Base-by-base conservation (phyloP, 2,329 filamentous ascomycete species). In the Harringtonia lauricola region DNA sequence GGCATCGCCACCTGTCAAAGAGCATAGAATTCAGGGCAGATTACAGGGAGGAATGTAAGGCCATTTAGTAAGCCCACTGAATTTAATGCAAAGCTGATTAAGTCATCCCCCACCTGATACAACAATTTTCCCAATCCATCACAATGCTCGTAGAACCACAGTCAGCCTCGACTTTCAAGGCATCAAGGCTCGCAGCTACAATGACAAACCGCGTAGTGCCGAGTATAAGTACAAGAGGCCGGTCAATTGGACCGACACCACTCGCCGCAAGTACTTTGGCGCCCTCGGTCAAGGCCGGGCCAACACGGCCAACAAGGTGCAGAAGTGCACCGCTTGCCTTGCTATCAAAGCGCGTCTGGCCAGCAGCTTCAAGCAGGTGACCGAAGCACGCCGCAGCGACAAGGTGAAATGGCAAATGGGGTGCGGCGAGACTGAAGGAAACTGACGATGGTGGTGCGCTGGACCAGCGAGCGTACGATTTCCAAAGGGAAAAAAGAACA, bases 151-250 rank as follows among this genome's bases (percentile, higher is more conserved):
- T n/a, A n/a, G n/a, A n/a, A n/a, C n/a, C n/a, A n/a, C n/a, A n/a
- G n/a, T n/a, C n/a, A n/a, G n/a, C n/a, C n/a, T n/a, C n/a, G n/a
- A n/a, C n/a, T n/a, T n/a, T n/a, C n/a, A n/a, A n/a, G n/a, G n/a
- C n/a, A n/a, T n/a, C 21, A 49, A 47, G 45, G 36, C 48, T 7
- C 43, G 48, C 39, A 49, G 45, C 41, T 45, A 46, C 41, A n/a
- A n/a, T n/a, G n/a, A n/a, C n/a, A 47, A 48, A 19, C 15, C 43
- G n/a, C 33, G 46, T 24, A 34, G 30, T n/a, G 26, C 18, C 21
- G 39, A 35, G 19, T 33, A 37, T 13, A 39, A 43, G 17, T 36
- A 35, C 7, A 39, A 46, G 39, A 45, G 26, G 8, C 48, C 48
- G 6, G 35, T 41, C 43, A 49, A 49, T 43, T 49, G 45, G 48